Base-by-base conservation (phyloP, 345 rosid genomes). In the Excoecaria agallocha region DNA sequence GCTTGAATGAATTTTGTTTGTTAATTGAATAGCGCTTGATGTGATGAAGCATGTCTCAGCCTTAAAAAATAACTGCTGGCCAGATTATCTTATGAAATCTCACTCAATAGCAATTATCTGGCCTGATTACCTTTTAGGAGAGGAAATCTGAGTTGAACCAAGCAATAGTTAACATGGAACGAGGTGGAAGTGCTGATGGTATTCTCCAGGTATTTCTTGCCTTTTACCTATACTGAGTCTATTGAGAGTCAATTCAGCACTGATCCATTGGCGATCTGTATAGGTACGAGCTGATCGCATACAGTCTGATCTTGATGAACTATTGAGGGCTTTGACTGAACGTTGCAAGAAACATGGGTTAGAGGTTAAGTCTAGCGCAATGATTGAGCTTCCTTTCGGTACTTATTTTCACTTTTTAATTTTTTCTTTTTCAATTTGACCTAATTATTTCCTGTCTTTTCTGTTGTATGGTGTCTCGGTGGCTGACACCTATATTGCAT, bases 271-370 rank as follows among this genome's bases (percentile, higher is more conserved):
- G 9, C 74, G 78, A 35, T 72, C 75, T 74, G 71, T 74, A 45
- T 80, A 95, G 99, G 99, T 93, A 70, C 98, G 94, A 67, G 97
- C 98, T 73, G 98, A 95, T 81, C 90, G 96, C 50, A 88, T 93
- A 82, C 98, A 95, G 77, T 93, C 97, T 76, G 94, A 95, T 87
- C 86, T 95, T 59, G 99, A 93, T 81, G 99, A 90, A 83, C 85
- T 95, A 72, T 69, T 91, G 86, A 93, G 87, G 87, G 96, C 84
- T 66, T 81, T 95, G 46, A 84, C 82, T 49, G 96, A 91, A 70
- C 91, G 92, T 65, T 89, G 91, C 87, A 90, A 88, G 87, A 95
- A 89, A 85, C 97, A 89, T 77, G 93, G 94, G 79, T 11, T 89
- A 66, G 97, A 89, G 76, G 80, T 93, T 57, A 91, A 90, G 74